Conservation (phyloP, 805 yeast genomes). For the Kodamaea nitidulidarum region DNA sequence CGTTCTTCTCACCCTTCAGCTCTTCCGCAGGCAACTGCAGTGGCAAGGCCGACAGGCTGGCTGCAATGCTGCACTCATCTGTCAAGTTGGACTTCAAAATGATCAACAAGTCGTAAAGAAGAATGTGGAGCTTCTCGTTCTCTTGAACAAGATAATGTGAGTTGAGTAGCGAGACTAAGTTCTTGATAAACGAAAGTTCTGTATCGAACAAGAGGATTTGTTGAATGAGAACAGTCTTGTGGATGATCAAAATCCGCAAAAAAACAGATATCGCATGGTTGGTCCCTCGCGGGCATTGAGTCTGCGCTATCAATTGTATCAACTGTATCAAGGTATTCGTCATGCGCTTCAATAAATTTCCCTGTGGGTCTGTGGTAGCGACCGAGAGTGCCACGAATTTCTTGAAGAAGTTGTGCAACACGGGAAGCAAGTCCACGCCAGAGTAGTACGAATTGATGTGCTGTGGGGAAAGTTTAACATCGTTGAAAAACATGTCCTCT, state of each 20-base stretch:
- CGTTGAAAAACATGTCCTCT: conserved; percentile 25
- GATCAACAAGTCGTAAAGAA: conserved; percentile 56
- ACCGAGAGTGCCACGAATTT: conserved; percentile 40
- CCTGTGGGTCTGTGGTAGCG: conserved; percentile 18
- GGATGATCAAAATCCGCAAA: conserved; percentile 55
- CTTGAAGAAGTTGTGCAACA: conserved; percentile 42
- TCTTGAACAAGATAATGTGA: conserved; percentile 32
- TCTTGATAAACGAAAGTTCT: conserved; percentile 46
- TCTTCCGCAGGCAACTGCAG: not conserved
- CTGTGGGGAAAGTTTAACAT: conserved; percentile 11
- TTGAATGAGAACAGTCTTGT: conserved; percentile 45
- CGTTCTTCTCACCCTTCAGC: not conserved
- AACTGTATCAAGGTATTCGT: conserved; percentile 21
- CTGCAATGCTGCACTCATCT: conserved; percentile 10
- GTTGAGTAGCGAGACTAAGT: conserved; percentile 44
- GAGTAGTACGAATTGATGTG: conserved; percentile 2
- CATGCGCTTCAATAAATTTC: conserved; percentile 20
- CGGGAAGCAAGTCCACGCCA: conserved; percentile 27
- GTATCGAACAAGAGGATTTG: conserved; percentile 40
- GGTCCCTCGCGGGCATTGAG: not conserved
- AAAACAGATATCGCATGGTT: conserved; percentile 42
- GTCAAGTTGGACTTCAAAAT: conserved; percentile 45
- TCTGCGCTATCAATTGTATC: conserved; percentile 11
- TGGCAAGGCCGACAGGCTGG: not conserved
- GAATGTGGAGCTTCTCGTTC: conserved; percentile 49